Percentiles rank a stretch among this genome's conserved stretches.
phyloP scores from a whole-genome alignment of 2,329 filamentous ascomycete species.

The Colletotrichum spinosum region DNA sequence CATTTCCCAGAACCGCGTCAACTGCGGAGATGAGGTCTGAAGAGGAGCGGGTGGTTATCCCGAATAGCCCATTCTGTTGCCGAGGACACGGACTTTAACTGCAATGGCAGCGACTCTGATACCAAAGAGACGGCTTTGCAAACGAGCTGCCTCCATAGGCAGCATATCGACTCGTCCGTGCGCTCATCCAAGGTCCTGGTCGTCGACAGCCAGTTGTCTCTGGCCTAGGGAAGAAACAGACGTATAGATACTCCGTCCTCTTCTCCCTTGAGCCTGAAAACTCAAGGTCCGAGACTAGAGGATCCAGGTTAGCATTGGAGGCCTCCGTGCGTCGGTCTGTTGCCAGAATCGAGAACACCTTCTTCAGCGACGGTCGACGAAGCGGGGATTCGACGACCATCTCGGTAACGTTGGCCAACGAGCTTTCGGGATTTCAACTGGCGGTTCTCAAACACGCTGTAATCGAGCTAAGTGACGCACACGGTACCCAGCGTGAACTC shows the following conservation, averaged over 20 bases:
- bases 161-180: not conserved
- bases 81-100: not conserved
- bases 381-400: not conserved
- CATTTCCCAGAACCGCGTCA: no score
- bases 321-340: not conserved
- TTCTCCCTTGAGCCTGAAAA: not conserved
- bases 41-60: not conserved
- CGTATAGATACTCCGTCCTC: not conserved
- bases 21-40: not conserved
- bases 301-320: not conserved
- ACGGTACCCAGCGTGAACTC: not conserved
- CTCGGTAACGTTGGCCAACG: not conserved
- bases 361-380: not conserved
- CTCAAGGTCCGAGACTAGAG: not conserved
- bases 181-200: not conserved
- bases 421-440: not conserved
- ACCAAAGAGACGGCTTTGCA: not conserved
- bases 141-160: not conserved
- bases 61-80: not conserved
- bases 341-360: not conserved
- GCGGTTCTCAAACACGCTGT: not conserved
- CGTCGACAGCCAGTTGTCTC: not conserved
- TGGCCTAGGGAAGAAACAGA: not conserved
- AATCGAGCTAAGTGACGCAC: not conserved
- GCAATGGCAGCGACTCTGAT: not conserved